Evolutionary conservation across 2,329 filamentous ascomycete genomes (phyloP), one percentile per base, ranked within the genome.

Genomic region (Ophiocordyceps sinensis): DNA sequence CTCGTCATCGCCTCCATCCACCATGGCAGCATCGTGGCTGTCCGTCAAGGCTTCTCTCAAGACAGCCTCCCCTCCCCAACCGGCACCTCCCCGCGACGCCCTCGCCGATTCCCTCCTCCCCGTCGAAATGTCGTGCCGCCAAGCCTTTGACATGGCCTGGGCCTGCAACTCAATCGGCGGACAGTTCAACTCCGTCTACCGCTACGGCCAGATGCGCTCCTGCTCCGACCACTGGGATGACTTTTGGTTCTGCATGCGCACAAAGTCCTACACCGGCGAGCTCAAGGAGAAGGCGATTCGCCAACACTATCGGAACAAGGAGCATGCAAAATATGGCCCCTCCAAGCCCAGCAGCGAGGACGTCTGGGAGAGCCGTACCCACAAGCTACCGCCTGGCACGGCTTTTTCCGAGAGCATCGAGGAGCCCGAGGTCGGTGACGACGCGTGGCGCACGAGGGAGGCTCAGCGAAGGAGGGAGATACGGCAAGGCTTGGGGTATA

Each of bases 221-320:
- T 98, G 91, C 69, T 76, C 70, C 46, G 82, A 93, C 49, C 79
- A 87, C 47, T 95, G 89, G 87, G 75, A 81, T 45, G 85, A 94
- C 61, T 96, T 94, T 63, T 94, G 88, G 84, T 89, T 95, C 65
- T 98, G 91, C 69, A 95, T 96, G 88, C 79, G 85, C 48, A 79
- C 79, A 31, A 79, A 82, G 53, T 71, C 72, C 2, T 77, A 77
- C 53, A 60, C 70, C 1, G 71, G 75, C 21, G 63, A 70, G 36
- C 65, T 77, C 49, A 76, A 77, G 52, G 77, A 73, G 44, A 71
- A 68, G 40, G 68, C 71, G 51, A 71, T 93, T 42, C 67, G 69
- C 45, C 75, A 77, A 38, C 76, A 80, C 60, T 85, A 88, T 62
- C 68, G 75, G 47, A 68, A 73, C 48, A 82, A 79, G 60, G 71